Evolutionary conservation across 208 protist genomes (phyloP), one percentile per base, ranked within the genome.

Genomic region (Trypanosoma mega): DNA sequence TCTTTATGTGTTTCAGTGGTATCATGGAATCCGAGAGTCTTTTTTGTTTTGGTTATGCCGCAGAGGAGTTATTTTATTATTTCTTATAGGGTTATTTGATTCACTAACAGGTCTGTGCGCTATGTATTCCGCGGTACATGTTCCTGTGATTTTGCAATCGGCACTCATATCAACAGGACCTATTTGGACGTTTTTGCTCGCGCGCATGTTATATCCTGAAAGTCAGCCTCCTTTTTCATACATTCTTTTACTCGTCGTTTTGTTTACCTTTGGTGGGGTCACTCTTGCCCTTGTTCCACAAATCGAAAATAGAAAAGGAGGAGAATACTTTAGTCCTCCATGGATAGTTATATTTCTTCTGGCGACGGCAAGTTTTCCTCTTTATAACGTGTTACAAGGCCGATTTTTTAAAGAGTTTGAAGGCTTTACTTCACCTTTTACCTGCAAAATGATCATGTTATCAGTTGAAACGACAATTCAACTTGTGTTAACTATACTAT

Each of bases 341-440:
- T 80, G 74, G 69, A 75, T 68, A 68, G 2, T 68, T 29, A 75
- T 80, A 49, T 80, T 63, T 56, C 48, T 74, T 23, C 9, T 29
- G 16, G 60, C 45, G 9, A 68, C 51, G 4, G 33, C 47, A 21
- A 54, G 61, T 9, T 80, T 75, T 56, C 74, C 74, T n/a, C 36
- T 80, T 52, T 80, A 80, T 48, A 80, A 80, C 44, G 74, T 80
- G 41, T 39, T 80, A 27, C 74, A 80, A 48, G 74, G 74, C 24
- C 37, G 59, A 18, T 80, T 80, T 37, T 52, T 74, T 14, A 36
- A 63, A 36, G 57, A 80, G 41, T 80, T 75, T 65, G 26, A 63
- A 46, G 49, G 58, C 27, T 46, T 30, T 23, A 59, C 34, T 41
- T 52, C 50, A 11, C 54, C 67, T 18, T 80, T 75, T 46, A 75